phyloP scores from a whole-genome alignment of 2,329 filamentous ascomycete species.

The Apiospora arundinis region DNA sequence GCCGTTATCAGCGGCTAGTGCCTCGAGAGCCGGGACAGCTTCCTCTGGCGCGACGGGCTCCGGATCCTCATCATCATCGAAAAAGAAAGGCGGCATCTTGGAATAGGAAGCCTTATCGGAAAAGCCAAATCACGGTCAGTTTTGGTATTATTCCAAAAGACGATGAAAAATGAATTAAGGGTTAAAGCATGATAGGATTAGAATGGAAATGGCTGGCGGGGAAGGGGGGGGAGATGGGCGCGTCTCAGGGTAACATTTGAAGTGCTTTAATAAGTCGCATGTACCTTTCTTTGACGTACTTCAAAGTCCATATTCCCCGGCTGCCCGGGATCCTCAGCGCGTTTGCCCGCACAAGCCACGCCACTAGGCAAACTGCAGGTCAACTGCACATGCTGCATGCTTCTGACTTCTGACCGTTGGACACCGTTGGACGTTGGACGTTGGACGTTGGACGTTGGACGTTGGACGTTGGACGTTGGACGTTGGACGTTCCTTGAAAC shows the following conservation, averaged over 20 bases:
- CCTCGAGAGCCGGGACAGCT: not conserved
- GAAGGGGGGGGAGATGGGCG: not conserved
- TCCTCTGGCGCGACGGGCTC: not conserved
- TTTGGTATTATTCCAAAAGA: not conserved
- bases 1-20: not conserved
- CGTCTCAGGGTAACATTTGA: not conserved
- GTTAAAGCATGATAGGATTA: not conserved
- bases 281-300: too few species aligned
- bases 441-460: not conserved
- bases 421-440: too few species aligned
- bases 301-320: too few species aligned
- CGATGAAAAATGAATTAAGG: not conserved
- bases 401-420: too few species aligned
- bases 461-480: too few species aligned
- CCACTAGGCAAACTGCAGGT: not conserved
- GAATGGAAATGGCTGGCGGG: not conserved
- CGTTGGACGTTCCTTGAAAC: not conserved
- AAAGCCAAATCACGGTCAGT: not conserved
- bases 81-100: constrained; percentile 10
- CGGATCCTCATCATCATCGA: not conserved
- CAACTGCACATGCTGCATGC: constrained; percentile 1
- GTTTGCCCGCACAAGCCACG: not conserved
- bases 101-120: not conserved
- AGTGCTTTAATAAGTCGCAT: not conserved
- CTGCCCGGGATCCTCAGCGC: too few species aligned